phyloP scores from a whole-genome alignment of 768 basidiomycete genomes.

The Pleurotus platypus region DNA sequence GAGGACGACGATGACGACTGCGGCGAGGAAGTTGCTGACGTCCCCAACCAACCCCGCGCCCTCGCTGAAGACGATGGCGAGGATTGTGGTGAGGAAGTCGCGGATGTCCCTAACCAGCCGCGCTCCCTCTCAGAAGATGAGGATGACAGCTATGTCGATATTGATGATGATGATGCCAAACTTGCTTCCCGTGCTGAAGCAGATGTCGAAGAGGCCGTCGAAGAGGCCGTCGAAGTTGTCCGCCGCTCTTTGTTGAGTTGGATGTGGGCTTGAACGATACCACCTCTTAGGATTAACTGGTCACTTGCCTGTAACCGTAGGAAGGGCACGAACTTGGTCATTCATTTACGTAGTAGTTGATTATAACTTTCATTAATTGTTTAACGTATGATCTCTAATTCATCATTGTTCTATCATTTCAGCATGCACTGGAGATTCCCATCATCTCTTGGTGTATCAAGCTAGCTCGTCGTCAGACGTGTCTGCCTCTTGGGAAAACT shows the following conservation, averaged over 20 bases:
- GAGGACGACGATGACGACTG: not conserved
- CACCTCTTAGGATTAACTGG: not conserved
- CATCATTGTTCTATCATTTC: not conserved
- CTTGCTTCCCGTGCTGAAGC: not conserved
- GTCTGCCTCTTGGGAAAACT: too few species aligned
- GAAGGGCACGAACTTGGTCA: conserved; percentile 5
- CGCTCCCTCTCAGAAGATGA: conserved; percentile 2
- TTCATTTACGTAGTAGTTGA: not conserved
- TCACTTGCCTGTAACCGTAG: not conserved
- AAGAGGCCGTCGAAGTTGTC: conserved; percentile 2
- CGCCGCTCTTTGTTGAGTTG: conserved; percentile 4
- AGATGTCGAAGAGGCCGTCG: conserved; percentile 2
- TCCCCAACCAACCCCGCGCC: not conserved
- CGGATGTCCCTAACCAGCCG: not conserved
- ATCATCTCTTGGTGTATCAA: not conserved
- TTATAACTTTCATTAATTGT: too few species aligned
- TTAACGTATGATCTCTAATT: not conserved
- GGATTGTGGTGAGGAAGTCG: conserved; percentile 4
- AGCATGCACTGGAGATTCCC: not conserved
- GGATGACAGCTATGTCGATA: not conserved
- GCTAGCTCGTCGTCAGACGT: too few species aligned
- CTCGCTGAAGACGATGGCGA: not conserved
- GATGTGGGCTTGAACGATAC: not conserved
- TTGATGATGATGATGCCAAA: not conserved
- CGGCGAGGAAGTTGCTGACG: not conserved